Percentiles rank a stretch among this genome's conserved stretches.
Conservation (phyloP, 495 filamentous ascomycete species). For the Ascodesmis nigricans region DNA sequence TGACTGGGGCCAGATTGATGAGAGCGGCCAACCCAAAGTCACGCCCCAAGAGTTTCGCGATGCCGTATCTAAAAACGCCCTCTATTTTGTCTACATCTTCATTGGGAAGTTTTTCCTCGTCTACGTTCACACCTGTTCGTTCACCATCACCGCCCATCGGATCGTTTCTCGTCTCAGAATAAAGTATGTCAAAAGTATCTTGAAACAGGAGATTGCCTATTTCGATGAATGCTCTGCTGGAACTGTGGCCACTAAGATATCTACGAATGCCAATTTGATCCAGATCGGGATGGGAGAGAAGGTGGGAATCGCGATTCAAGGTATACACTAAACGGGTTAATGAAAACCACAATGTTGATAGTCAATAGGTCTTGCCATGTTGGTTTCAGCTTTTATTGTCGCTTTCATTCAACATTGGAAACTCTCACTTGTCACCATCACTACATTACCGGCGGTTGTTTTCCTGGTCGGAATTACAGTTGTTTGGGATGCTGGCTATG, state of each 20-base stretch:
- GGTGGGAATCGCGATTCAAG: slow-evolving; percentile 32
- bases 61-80: slow-evolving; percentile 13
- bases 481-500: slow-evolving; percentile 34
- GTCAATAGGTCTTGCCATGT: slow-evolving; percentile 28
- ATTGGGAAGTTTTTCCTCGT: slow-evolving; percentile 34
- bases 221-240: slow-evolving; percentile 4
- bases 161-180: slow-evolving; percentile 34
- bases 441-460: slow-evolving; percentile 31
- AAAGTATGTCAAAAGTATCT: slow-evolving; percentile 30
- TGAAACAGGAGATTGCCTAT: slow-evolving; percentile 4
- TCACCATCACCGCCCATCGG: slow-evolving; percentile 31
- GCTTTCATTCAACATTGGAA: slow-evolving; percentile 36
- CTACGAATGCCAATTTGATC: slow-evolving; percentile 4
- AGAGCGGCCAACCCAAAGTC: slow-evolving; percentile 1
- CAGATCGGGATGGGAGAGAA: slow-evolving; percentile 24
- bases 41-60: slow-evolving; percentile 6
- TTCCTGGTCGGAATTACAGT: slow-evolving; percentile 33
- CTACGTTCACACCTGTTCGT: slow-evolving; percentile 30
- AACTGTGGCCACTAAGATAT: slow-evolving; percentile 1
- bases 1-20: slow-evolving; percentile 7
- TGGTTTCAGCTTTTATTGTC: slow-evolving; percentile 31
- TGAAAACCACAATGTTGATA: too few species aligned
- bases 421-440: slow-evolving; percentile 34
- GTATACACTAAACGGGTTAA: too few species aligned
- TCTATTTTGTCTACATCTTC: slow-evolving; percentile 42